These are phyloP conservation scores for Colletotrichum somersetense DNA, from an alignment of 2,329 filamentous ascomycete species.

Conservation along the genomic window DNA sequence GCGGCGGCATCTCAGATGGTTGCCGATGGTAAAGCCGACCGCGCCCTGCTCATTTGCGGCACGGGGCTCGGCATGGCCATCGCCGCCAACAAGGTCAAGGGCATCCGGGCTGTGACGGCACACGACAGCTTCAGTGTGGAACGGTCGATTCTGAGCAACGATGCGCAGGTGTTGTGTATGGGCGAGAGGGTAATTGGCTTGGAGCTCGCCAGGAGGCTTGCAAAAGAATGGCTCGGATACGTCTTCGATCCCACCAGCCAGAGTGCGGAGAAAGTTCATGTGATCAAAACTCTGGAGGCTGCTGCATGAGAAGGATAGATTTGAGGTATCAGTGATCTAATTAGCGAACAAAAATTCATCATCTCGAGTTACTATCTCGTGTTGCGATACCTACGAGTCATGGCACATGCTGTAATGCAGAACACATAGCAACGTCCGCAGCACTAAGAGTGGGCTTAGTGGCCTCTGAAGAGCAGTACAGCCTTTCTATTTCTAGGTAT, in stretches of 20 bases:
- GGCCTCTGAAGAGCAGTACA: background rate
- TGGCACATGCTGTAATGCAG: background rate
- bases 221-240: constrained; percentile 87
- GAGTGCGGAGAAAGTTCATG: constrained; percentile 60
- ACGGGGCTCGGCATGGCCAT: constrained; percentile 91
- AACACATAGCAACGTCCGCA: background rate
- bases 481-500: background rate
- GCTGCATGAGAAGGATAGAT: constrained; percentile 40
- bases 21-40: constrained; percentile 75
- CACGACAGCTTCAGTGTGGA: constrained; percentile 90
- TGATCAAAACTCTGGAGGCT: constrained; percentile 55
- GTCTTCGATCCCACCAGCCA: constrained; percentile 74
- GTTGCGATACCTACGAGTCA: background rate
- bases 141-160: constrained; percentile 83
- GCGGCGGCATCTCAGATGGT: constrained; percentile 77
- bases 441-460: background rate
- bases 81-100: constrained; percentile 88
- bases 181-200: constrained; percentile 86
- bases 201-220: constrained; percentile 82
- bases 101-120: constrained; percentile 87
- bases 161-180: constrained; percentile 89
- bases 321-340: background rate
- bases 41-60: constrained; percentile 85
- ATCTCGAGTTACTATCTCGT: background rate
- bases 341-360: constrained; percentile 1